phyloP scores from a whole-genome alignment of 176 grass and related monocot genomes.

The Triticum urartu region DNA sequence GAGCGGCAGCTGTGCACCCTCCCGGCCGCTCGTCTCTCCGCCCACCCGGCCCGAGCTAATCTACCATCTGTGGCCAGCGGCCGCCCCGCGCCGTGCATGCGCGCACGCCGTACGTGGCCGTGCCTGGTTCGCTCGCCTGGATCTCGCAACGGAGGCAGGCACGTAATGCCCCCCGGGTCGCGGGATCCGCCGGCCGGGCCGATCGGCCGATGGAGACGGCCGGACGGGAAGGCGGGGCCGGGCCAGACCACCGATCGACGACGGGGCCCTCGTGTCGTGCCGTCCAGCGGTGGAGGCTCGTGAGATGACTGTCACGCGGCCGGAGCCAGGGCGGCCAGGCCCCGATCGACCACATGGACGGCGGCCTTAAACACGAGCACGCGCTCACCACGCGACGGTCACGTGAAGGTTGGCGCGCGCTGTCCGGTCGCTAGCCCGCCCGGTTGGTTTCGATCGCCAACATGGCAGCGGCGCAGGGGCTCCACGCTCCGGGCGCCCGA shows the following conservation, averaged over 20 bases:
- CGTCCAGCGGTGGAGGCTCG: not conserved
- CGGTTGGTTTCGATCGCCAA: not conserved
- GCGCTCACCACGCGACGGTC: constrained; percentile 32
- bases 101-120: not conserved
- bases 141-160: not conserved
- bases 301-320: constrained; percentile 22
- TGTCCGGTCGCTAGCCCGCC: constrained; percentile 2
- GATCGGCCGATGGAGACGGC: not conserved
- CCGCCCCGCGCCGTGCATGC: too few species aligned
- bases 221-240: not conserved
- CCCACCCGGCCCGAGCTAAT: not conserved
- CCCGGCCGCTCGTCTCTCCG: not conserved
- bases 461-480: constrained; percentile 27
- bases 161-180: not conserved
- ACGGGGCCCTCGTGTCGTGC: not conserved
- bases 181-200: not conserved
- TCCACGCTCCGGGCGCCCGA: constrained; percentile 19
- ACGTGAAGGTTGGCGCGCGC: constrained; percentile 42
- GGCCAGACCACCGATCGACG: not conserved
- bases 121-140: constrained; percentile 8
- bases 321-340: not conserved
- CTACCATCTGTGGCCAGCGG: too few species aligned
- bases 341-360: constrained; percentile 17
- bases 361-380: not conserved
- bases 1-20: constrained; percentile 32